These are phyloP conservation scores for Helianthus annuus DNA, from an alignment of 129 eudicot genomes.

Conservation along the genomic window HanXRQr2.0-SUNRISE NC_035446.2:76754907-76755406, in stretches of 20 bases:
- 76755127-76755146: not conserved
- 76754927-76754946: slow-evolving; percentile 43
- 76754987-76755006: slow-evolving; percentile 82
- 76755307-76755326: slow-evolving; percentile 94
- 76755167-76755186: not conserved
- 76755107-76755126: slow-evolving; percentile 4
- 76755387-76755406: slow-evolving; percentile 93
- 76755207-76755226: slow-evolving; percentile 8
- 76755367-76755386: slow-evolving; percentile 74
- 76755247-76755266: not conserved
- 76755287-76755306: slow-evolving; percentile 97
- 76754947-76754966: slow-evolving; percentile 45
- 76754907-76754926: slow-evolving; percentile 21
- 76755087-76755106: slow-evolving; percentile 40
- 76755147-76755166: too few relatives aligned
- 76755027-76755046: slow-evolving; percentile 96
- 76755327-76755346: slow-evolving; percentile 76
- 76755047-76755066: slow-evolving; percentile 69
- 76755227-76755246: not conserved
- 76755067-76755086: slow-evolving; percentile 78
- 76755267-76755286: slow-evolving; percentile 31
- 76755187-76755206: slow-evolving; percentile 8
- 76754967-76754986: slow-evolving; percentile 83
- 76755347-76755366: slow-evolving; percentile 75
- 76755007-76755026: slow-evolving; percentile 92